These are phyloP conservation scores for Musa beccarii DNA, from an alignment of 176 grass and related monocot genomes.

Conservation along the genomic window DNA sequence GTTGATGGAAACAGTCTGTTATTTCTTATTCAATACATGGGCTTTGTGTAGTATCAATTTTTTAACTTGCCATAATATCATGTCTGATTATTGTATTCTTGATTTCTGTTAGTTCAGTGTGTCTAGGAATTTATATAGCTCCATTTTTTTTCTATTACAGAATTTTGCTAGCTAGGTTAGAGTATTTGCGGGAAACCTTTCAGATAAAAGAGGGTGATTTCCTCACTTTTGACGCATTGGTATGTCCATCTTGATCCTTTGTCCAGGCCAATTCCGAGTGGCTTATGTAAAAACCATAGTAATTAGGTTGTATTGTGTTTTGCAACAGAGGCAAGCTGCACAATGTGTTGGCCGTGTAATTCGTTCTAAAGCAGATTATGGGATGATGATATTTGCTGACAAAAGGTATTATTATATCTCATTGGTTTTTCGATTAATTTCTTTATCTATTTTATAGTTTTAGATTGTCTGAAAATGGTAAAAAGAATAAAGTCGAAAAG, in stretches of 20 bases:
- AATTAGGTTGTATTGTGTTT: background rate
- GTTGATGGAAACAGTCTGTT: no score
- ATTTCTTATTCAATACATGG: no score
- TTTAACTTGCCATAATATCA: background rate
- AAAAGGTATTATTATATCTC: slow-evolving; percentile 50
- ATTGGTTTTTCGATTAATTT: background rate
- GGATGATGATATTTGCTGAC: slow-evolving; percentile 99
- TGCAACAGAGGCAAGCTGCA: slow-evolving; percentile 79
- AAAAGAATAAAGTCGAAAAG: background rate
- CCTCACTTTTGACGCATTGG: slow-evolving; percentile 92
- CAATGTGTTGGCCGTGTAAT: slow-evolving; percentile 97
- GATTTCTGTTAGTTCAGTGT: background rate
- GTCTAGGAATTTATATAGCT: background rate
- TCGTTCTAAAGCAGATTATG: slow-evolving; percentile 94
- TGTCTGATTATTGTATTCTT: slow-evolving; percentile 2
- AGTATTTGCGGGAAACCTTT: slow-evolving; percentile 94
- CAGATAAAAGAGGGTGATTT: slow-evolving; percentile 98
- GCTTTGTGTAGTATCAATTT: no score
- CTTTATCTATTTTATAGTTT: background rate
- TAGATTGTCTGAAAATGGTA: background rate
- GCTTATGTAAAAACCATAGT: background rate
- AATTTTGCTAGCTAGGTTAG: slow-evolving; percentile 92
- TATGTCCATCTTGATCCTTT: slow-evolving; percentile 23
- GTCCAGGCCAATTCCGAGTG: background rate
- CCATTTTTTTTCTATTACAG: slow-evolving; percentile 30